These are phyloP conservation scores for Colletotrichum limetticola DNA, from an alignment of 2,329 filamentous ascomycete species.

Conservation along the genomic window DNA sequence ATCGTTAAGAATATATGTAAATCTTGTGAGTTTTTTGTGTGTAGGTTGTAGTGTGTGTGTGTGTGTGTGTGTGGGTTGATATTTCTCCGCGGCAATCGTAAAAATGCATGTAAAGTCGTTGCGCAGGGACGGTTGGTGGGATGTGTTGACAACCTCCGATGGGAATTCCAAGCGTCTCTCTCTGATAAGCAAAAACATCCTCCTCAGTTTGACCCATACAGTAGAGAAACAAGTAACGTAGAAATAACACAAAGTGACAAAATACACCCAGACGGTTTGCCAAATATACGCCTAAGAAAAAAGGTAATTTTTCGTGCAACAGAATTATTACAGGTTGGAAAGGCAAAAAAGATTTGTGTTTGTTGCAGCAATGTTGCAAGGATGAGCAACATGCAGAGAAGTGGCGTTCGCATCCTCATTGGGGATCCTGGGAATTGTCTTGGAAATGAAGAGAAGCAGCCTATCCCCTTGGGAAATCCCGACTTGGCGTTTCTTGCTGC, in stretches of 20 bases:
- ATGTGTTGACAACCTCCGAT: background rate
- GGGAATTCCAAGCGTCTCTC: background rate
- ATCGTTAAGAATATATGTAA: constrained; percentile 21
- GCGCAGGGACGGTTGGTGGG: background rate
- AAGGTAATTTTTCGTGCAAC: constrained; percentile 17
- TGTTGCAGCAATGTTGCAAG: constrained; percentile 3
- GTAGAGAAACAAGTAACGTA: background rate
- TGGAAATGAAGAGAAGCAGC: background rate
- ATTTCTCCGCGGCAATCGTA: constrained; percentile 18
- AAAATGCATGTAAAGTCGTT: constrained; percentile 27
- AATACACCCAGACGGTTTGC: constrained; percentile 21
- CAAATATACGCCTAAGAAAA: constrained; percentile 11
- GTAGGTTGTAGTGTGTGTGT: constrained; percentile 16
- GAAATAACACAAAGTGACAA: background rate
- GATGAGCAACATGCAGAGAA: background rate
- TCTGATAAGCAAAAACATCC: constrained; percentile 15
- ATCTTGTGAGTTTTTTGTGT: background rate
- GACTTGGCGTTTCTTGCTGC: constrained; percentile 11
- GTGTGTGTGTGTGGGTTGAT: background rate
- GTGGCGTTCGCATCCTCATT: background rate
- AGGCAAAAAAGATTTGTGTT: background rate
- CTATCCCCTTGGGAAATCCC: background rate
- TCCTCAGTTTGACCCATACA: background rate
- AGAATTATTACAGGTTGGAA: constrained; percentile 30
- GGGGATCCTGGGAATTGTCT: background rate